Evolutionary conservation across 208 protist genomes (phyloP).

Genomic region (Angomonas ambiguus): DNA sequence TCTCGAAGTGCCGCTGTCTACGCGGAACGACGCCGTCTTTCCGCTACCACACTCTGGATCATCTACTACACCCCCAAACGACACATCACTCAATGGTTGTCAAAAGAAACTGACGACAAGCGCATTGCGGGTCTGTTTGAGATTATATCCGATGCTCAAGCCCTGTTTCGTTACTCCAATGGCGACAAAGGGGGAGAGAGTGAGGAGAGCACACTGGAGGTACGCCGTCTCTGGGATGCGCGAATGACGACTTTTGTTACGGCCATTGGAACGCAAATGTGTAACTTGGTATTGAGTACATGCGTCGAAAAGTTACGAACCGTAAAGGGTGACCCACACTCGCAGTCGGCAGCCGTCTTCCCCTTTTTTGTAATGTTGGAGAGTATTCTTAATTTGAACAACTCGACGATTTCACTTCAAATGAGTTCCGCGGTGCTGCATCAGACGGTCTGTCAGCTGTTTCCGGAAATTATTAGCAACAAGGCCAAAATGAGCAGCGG

Average conservation of each 20-base stretch:
- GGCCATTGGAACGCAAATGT: conserved; percentile 57
- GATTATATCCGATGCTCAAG: conserved; percentile 66
- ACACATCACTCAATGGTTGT: conserved; percentile 45
- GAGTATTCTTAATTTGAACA: conserved; percentile 58
- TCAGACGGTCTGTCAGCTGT: conserved; percentile 63
- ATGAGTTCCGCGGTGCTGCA: conserved; percentile 64
- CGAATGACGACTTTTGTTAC: conserved; percentile 72
- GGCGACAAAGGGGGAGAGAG: conserved; percentile 15
- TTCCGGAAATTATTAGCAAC: conserved; percentile 77
- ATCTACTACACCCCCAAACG: conserved; percentile 63
- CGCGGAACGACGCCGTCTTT: conserved; percentile 60
- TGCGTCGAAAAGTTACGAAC: conserved; percentile 53
- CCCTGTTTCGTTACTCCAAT: conserved; percentile 59
- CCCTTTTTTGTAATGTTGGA: conserved; percentile 86
- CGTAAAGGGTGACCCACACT: conserved; percentile 37
- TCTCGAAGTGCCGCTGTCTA: conserved; percentile 22
- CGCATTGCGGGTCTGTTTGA: conserved; percentile 62
- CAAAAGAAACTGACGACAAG: conserved; percentile 38
- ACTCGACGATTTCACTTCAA: conserved; percentile 81
- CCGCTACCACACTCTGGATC: conserved; percentile 70
- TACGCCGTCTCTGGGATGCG: conserved; percentile 58
- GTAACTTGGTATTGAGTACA: conserved; percentile 54
- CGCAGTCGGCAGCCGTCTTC: conserved; percentile 43
- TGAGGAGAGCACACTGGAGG: conserved; percentile 10
- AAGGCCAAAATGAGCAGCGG: conserved; percentile 70